phyloP scores from a whole-genome alignment of 2,329 filamentous ascomycete species.

The Fusarium sp. region DNA sequence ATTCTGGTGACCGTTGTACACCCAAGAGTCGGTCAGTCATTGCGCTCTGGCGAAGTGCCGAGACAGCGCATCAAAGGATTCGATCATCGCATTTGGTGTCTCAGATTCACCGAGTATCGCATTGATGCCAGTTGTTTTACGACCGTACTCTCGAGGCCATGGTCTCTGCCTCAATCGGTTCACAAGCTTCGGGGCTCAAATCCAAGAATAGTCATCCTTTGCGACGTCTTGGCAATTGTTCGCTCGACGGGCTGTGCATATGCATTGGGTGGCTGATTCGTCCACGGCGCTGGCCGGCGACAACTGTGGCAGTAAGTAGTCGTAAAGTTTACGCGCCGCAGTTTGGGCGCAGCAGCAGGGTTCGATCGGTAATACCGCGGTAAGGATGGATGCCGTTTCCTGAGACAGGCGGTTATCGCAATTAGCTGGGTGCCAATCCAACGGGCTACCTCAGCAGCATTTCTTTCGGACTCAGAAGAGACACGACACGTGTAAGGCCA shows the following conservation, averaged over 20 bases:
- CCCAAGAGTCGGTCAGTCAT: not conserved
- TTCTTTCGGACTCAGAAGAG: not conserved
- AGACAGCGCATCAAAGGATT: not conserved
- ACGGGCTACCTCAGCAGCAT: not conserved
- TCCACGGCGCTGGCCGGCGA: not conserved
- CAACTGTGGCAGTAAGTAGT: not conserved
- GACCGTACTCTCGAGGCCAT: not conserved
- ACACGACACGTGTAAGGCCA: slow-evolving; percentile 5
- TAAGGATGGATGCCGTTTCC: not conserved
- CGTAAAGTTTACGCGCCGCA: not conserved
- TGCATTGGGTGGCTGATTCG: not conserved
- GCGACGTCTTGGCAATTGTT: not conserved
- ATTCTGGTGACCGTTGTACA: no score
- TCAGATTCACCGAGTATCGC: not conserved
- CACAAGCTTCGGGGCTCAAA: not conserved
- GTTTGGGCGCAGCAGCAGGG: not conserved
- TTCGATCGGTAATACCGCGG: not conserved
- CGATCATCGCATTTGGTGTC: not conserved
- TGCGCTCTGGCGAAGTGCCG: not conserved
- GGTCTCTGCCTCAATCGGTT: not conserved
- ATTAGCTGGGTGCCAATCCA: not conserved
- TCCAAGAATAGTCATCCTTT: not conserved
- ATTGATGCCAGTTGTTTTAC: not conserved
- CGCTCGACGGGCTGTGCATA: not conserved
- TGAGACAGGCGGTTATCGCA: not conserved